Conservation (phyloP, 1,139 yeast genomes). For the Kodamaea alishanica region DNA sequence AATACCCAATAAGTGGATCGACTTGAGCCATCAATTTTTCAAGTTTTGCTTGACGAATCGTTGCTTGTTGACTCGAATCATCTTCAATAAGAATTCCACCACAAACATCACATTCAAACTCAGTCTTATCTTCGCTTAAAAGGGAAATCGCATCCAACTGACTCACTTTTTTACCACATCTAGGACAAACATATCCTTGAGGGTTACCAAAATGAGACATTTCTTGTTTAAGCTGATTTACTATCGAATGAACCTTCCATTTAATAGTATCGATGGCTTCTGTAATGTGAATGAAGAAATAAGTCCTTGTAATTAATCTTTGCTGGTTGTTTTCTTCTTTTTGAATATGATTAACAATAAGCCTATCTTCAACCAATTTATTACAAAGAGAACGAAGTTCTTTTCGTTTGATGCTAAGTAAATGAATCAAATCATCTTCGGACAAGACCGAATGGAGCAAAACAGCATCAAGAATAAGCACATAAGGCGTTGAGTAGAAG, state of each 20-base stretch:
- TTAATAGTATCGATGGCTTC: conserved; percentile 94
- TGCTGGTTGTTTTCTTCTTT: conserved; percentile 74
- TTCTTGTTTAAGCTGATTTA: conserved; percentile 73
- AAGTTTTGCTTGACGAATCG: conserved; percentile 75
- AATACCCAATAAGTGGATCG: conserved; percentile 78
- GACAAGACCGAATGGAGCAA: conserved; percentile 84
- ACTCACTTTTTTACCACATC: conserved; percentile 75
- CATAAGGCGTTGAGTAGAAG: conserved; percentile 81
- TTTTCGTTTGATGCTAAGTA: conserved; percentile 81
- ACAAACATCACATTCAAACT: conserved; percentile 83
- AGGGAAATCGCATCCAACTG: conserved; percentile 86
- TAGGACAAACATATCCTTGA: conserved; percentile 88
- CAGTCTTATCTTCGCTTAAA: conserved; percentile 72
- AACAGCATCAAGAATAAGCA: conserved; percentile 84
- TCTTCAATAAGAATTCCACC: conserved; percentile 77
- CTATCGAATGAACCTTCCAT: conserved; percentile 92
- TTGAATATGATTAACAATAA: conserved; percentile 65
- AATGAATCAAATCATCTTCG: conserved; percentile 85
- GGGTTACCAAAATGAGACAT: conserved; percentile 81
- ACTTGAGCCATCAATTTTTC: conserved; percentile 85
- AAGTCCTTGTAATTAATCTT: conserved; percentile 68
- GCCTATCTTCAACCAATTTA: conserved; percentile 75
- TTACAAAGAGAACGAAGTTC: conserved; percentile 83
- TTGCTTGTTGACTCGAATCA: conserved; percentile 80
- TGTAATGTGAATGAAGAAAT: conserved; percentile 82